Evolutionary conservation across 1,284 basidiomycete species (phyloP), one percentile per base, ranked within the genome.

Genomic region (Mycosarcoma mackinlayi): DNA sequence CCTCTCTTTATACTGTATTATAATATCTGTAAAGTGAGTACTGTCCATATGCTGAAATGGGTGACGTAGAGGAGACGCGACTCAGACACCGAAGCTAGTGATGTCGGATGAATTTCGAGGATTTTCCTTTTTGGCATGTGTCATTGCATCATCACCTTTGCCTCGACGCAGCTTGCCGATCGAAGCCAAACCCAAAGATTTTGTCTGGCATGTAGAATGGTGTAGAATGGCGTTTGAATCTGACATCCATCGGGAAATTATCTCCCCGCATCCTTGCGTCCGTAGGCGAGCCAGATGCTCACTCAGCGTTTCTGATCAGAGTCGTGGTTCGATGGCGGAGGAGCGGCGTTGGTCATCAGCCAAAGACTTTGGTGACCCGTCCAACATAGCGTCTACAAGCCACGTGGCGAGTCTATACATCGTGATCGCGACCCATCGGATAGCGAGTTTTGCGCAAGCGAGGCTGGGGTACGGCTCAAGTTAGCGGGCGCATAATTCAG

Each of bases 341-440:
- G n/a, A n/a, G n/a, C n/a, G n/a, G n/a, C n/a, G n/a, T n/a, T n/a
- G n/a, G n/a, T n/a, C n/a, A n/a, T n/a, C n/a, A n/a, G n/a, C n/a
- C n/a, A n/a, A n/a, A n/a, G n/a, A n/a, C n/a, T n/a, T n/a, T n/a
- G n/a, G n/a, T n/a, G n/a, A n/a, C n/a, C n/a, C n/a, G n/a, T n/a
- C 35, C 35, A 19, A 37, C 35, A 37, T 19, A n/a, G 35, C 35
- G 30, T 21, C 23, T 9, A 16, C 5, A 24, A 14, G 5, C n/a
- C 48, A 53, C 51, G 51, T 53, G 51, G 51, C 10, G 27, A 30
- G 23, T 53, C 14, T 35, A 35, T 44, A 28, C n/a, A n/a, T n/a
- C n/a, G n/a, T n/a, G n/a, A n/a, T n/a, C n/a, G n/a, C n/a, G n/a
- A n/a, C n/a, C n/a, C 44, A 47, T 55, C 25, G 33, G 16, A 14